Evolutionary conservation across 2,329 filamentous ascomycete species (phyloP).

Genomic region (Verticillium nonalfalfae): DNA sequence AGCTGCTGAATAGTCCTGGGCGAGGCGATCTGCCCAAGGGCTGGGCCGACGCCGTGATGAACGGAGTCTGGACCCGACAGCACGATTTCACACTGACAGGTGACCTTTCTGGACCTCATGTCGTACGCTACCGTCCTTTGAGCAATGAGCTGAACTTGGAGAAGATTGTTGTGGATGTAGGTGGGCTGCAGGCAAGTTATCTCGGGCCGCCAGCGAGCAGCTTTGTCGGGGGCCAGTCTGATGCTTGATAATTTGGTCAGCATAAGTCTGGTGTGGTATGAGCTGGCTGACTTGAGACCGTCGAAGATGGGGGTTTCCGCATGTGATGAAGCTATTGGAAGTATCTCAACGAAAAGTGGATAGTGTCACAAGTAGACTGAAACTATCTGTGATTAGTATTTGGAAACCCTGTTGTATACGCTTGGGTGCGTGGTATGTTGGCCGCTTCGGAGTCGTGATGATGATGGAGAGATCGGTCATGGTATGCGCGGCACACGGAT

Average conservation of each 20-base stretch:
- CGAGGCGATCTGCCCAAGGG: constrained; percentile 34
- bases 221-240: constrained; percentile 5
- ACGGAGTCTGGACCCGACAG: constrained; percentile 41
- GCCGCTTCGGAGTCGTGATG: too few relatives aligned
- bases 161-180: constrained; percentile 26
- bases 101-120: constrained; percentile 18
- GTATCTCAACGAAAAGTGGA: too few relatives aligned
- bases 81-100: constrained; percentile 16
- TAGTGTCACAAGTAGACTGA: too few relatives aligned
- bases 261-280: too few relatives aligned
- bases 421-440: too few relatives aligned
- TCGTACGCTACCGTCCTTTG: constrained; percentile 19
- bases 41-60: constrained; percentile 42
- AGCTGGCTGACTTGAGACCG: too few relatives aligned
- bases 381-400: too few relatives aligned
- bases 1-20: constrained; percentile 19
- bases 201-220: constrained; percentile 25
- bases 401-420: too few relatives aligned
- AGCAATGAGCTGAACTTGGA: constrained; percentile 28
- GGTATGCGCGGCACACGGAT: too few relatives aligned
- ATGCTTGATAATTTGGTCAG: background rate
- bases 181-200: constrained; percentile 24
- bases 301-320: too few relatives aligned
- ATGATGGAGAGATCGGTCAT: too few relatives aligned
- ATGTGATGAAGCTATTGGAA: too few relatives aligned